Conservation (phyloP, 2,329 filamentous ascomycete species). For the Nigrospora oryzae region DNA sequence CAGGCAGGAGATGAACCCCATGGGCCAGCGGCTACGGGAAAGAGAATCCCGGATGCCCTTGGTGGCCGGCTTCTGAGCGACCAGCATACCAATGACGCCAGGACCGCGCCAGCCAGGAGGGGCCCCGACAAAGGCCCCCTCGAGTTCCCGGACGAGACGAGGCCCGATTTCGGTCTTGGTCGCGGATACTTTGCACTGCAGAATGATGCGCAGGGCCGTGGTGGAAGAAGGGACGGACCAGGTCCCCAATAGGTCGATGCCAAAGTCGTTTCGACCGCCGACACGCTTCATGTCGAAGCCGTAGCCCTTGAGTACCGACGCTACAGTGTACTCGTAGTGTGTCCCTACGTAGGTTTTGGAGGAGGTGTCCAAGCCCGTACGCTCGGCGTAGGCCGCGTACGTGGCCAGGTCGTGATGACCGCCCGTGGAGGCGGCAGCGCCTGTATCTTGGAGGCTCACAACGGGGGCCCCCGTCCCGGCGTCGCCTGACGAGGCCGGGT, state of each 20-base stretch:
- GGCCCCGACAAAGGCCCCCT: slow-evolving; percentile 68
- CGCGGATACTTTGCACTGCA: slow-evolving; percentile 63
- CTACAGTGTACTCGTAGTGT: slow-evolving; percentile 66
- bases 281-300: slow-evolving; percentile 59
- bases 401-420: slow-evolving; percentile 56
- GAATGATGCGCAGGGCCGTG: slow-evolving; percentile 34
- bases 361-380: slow-evolving; percentile 41
- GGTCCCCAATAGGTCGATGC: slow-evolving; percentile 66
- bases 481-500: too few relatives aligned
- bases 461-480: too few relatives aligned
- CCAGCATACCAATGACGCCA: slow-evolving; percentile 62
- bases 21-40: slow-evolving; percentile 55
- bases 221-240: slow-evolving; percentile 49
- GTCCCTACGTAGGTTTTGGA: slow-evolving; percentile 64
- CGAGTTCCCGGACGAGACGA: slow-evolving; percentile 61
- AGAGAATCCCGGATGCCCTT: slow-evolving; percentile 71
- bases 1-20: slow-evolving; percentile 62
- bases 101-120: slow-evolving; percentile 63
- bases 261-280: slow-evolving; percentile 58
- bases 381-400: slow-evolving; percentile 56
- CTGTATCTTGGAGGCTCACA: too few relatives aligned
- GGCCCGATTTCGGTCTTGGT: slow-evolving; percentile 39
- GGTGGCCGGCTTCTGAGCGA: slow-evolving; percentile 62
- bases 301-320: slow-evolving; percentile 44
- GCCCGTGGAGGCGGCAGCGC: too few relatives aligned